Conservation (phyloP, 176 grass and related monocot genomes). For the Oryza officinalis region DNA sequence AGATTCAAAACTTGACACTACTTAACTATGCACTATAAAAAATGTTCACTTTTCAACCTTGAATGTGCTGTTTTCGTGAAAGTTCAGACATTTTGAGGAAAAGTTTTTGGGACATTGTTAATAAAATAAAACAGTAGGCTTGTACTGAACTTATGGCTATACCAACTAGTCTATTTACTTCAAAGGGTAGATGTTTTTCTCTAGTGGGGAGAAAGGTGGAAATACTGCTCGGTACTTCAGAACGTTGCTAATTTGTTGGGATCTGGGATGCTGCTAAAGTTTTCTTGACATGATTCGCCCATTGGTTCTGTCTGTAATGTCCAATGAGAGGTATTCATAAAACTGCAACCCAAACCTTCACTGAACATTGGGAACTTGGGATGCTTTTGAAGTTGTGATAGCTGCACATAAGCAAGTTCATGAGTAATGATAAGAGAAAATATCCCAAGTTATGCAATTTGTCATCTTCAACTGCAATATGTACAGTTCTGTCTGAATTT, state of each 20-base stretch:
- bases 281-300: constrained; percentile 13
- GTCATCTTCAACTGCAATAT: not conserved
- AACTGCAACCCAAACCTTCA: not conserved
- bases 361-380: not conserved
- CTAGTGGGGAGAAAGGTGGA: not conserved
- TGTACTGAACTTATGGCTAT: not conserved
- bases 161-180: not conserved
- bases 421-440: not conserved
- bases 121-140: not conserved
- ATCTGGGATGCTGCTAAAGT: not conserved
- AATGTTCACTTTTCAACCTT: not conserved
- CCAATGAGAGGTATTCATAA: constrained; percentile 1
- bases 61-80: not conserved
- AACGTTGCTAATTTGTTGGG: not conserved
- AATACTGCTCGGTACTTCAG: not conserved
- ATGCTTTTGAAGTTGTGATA: not conserved
- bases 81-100: not conserved
- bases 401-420: not conserved
- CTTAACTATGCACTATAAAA: not conserved
- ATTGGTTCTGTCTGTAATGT: not conserved
- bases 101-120: not conserved
- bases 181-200: not conserved
- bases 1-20: not conserved
- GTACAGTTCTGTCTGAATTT: not conserved
- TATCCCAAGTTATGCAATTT: not conserved